A percentile compares a stretch with the other conserved stretches of the same genome.
phyloP scores from a whole-genome alignment of 768 basidiomycete genomes.

The Rhizopogon vulgaris region DNA sequence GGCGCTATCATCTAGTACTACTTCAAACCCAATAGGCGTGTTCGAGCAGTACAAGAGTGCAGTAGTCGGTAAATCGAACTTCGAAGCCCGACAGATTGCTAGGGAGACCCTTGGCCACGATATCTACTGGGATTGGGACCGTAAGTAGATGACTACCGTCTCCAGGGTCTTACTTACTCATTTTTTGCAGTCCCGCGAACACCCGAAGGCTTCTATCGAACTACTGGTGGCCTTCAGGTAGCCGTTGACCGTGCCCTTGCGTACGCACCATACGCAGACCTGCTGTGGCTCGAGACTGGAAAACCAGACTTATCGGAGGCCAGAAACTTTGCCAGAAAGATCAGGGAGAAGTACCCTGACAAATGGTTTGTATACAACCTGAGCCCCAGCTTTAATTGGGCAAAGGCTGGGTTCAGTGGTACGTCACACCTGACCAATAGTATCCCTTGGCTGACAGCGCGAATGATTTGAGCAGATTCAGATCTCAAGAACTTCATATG shows the following conservation, averaged over 20 bases:
- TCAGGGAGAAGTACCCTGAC: slow-evolving; percentile 59
- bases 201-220: slow-evolving; percentile 88
- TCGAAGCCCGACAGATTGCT: slow-evolving; percentile 68
- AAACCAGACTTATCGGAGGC: slow-evolving; percentile 80
- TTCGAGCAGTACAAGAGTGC: slow-evolving; percentile 54
- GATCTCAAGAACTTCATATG: slow-evolving; percentile 83
- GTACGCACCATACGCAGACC: slow-evolving; percentile 83
- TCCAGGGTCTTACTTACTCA: slow-evolving; percentile 4
- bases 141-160: slow-evolving; percentile 35
- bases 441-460: not conserved
- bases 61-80: slow-evolving; percentile 61
- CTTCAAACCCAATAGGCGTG: slow-evolving; percentile 33
- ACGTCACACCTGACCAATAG: slow-evolving; percentile 6
- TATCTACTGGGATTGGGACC: slow-evolving; percentile 88
- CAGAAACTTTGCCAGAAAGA: slow-evolving; percentile 66
- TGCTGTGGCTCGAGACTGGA: slow-evolving; percentile 92
- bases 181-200: slow-evolving; percentile 68
- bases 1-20: slow-evolving; percentile 13
- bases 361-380: slow-evolving; percentile 91
- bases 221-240: slow-evolving; percentile 71
- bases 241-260: slow-evolving; percentile 76
- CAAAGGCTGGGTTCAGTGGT: slow-evolving; percentile 74
- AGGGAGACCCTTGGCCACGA: slow-evolving; percentile 54
- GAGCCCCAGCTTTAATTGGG: slow-evolving; percentile 93
- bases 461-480: slow-evolving; percentile 36